Conservation (phyloP, 805 yeast species). For the Torulaspora quercuum region DNA sequence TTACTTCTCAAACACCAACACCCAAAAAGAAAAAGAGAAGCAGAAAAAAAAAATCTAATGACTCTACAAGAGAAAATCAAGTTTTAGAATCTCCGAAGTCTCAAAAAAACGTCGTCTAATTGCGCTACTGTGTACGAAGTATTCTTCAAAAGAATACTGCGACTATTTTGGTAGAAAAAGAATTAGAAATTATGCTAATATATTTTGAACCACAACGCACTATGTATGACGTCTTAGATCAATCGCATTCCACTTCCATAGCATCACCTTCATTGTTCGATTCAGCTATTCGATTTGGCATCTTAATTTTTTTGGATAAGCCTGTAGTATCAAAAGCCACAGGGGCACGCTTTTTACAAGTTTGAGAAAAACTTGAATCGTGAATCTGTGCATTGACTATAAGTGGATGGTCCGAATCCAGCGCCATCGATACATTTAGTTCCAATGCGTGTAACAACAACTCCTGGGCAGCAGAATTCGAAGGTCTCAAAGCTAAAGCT, state of each 20-base stretch:
- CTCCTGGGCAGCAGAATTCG: conserved; percentile 82
- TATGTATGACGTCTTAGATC: not conserved
- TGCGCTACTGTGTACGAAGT: too few relatives aligned
- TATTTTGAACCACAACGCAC: too few relatives aligned
- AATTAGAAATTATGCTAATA: too few relatives aligned
- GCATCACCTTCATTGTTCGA: conserved; percentile 18
- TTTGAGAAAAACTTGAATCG: conserved; percentile 11
- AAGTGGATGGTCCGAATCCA: conserved; percentile 34
- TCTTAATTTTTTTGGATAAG: conserved; percentile 12
- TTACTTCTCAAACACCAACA: too few relatives aligned
- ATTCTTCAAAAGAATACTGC: too few relatives aligned
- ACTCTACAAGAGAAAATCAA: too few relatives aligned
- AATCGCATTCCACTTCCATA: conserved; percentile 24
- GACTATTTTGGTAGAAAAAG: too few relatives aligned
- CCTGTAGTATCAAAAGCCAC: conserved; percentile 13
- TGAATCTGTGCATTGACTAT: conserved; percentile 23
- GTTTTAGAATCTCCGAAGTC: too few relatives aligned
- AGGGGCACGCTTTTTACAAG: conserved; percentile 15
- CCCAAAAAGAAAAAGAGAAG: too few relatives aligned
- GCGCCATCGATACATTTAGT: conserved; percentile 40
- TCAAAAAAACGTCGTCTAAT: too few relatives aligned
- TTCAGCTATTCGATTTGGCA: conserved; percentile 6
- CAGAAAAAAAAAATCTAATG: too few relatives aligned
- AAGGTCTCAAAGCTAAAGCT: conserved; percentile 73
- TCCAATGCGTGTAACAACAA: conserved; percentile 75